A percentile compares a stretch with the other conserved stretches of the same genome.
Evolutionary conservation across 192 early-diverging fungal species (phyloP).

Genomic region (Coemansia sp.): DNA sequence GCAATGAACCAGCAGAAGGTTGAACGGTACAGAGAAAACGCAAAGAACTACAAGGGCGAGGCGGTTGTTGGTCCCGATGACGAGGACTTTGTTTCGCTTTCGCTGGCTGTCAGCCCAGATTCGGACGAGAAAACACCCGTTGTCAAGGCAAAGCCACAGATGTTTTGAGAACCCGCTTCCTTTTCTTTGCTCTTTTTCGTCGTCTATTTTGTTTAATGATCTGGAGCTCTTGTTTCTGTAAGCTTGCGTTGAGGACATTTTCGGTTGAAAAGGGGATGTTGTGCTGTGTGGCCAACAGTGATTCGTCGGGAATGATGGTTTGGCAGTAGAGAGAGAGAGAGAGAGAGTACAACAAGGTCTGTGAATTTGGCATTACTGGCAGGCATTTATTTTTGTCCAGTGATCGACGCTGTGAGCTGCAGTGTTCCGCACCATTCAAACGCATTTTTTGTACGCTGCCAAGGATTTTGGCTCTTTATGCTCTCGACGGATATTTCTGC

Average conservation of each 20-base stretch:
- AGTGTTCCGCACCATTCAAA: background rate
- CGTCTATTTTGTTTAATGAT: background rate
- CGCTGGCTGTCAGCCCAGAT: background rate
- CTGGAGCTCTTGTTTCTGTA: background rate
- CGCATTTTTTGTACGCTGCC: background rate
- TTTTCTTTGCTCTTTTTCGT: background rate
- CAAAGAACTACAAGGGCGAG: conserved; percentile 31
- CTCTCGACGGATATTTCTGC: background rate
- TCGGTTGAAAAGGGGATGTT: background rate
- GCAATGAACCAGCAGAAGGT: conserved; percentile 35
- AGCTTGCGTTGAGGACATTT: background rate
- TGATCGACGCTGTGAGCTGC: conserved; percentile 8
- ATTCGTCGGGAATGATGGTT: background rate
- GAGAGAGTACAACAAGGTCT: too few species aligned
- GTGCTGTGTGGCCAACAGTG: background rate
- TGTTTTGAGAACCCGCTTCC: background rate
- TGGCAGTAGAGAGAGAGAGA: too few species aligned
- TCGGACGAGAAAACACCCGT: conserved; percentile 8
- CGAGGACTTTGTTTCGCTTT: conserved; percentile 5
- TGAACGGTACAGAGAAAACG: conserved; percentile 27
- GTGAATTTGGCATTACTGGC: too few species aligned
- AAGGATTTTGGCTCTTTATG: background rate
- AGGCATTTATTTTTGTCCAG: conserved; percentile 1
- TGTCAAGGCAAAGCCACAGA: conserved; percentile 11
- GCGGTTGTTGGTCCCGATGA: conserved; percentile 9